A percentile compares a stretch with the other conserved stretches of the same genome.
Conservation (phyloP, 192 early-diverging fungal genomes). For the Mortierella antarctica region DNA sequence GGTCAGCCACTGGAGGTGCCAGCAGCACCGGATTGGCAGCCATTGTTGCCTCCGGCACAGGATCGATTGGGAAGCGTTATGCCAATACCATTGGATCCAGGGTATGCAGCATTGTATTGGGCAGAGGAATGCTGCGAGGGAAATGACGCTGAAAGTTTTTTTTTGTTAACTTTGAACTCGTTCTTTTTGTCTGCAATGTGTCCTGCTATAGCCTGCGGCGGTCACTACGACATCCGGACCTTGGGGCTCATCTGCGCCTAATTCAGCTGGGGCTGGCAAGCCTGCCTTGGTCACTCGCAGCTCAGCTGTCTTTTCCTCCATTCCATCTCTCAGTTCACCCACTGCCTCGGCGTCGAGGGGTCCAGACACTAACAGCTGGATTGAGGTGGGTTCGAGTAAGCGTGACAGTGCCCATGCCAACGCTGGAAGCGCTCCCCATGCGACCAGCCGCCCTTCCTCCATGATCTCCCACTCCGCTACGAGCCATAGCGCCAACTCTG, state of each 20-base stretch:
- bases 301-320: constrained; percentile 15
- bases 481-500: background rate
- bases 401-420: background rate
- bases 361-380: constrained; percentile 23
- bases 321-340: constrained; percentile 16
- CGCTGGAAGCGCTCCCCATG: constrained; percentile 10
- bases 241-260: constrained; percentile 24
- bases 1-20: background rate
- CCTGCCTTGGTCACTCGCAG: constrained; percentile 15
- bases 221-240: constrained; percentile 4
- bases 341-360: constrained; percentile 4
- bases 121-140: too few species aligned
- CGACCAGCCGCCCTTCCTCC: constrained; percentile 10
- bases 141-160: background rate
- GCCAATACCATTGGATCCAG: constrained; percentile 55
- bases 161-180: background rate
- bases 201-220: constrained; percentile 3
- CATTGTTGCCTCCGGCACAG: constrained; percentile 19
- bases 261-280: background rate
- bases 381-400: constrained; percentile 24
- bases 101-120: background rate
- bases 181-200: background rate
- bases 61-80: constrained; percentile 54
- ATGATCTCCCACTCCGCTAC: background rate
- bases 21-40: constrained; percentile 28